Percentiles rank a stretch among this genome's conserved stretches.
Evolutionary conservation across 2,329 filamentous ascomycete species (phyloP).

Genomic region (Colletotrichum filicis): DNA sequence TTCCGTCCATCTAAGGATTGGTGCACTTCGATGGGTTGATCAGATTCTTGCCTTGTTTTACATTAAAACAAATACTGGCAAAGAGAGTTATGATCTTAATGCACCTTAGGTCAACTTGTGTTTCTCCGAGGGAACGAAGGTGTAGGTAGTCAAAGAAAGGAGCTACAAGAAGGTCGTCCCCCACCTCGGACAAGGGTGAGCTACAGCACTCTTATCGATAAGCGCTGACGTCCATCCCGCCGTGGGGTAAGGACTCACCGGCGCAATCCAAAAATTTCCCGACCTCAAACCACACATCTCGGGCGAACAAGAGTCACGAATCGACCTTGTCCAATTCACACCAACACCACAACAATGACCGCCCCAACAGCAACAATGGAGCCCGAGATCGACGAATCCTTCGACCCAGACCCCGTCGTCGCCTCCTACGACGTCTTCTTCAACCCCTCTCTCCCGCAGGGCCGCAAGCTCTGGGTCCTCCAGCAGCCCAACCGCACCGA

Average conservation of each 20-base stretch:
- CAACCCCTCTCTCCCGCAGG: constrained; percentile 74
- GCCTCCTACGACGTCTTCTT: constrained; percentile 87
- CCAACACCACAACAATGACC: constrained; percentile 4
- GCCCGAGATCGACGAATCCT: constrained; percentile 38
- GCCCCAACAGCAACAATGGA: constrained; percentile 39
- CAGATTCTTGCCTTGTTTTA: background rate
- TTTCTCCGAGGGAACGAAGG: background rate
- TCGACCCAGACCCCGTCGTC: constrained; percentile 74
- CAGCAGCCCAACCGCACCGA: constrained; percentile 86
- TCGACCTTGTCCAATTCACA: background rate
- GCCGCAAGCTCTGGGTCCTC: constrained; percentile 80
- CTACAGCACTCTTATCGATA: constrained; percentile 28
- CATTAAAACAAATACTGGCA: background rate
- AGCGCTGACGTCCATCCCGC: constrained; percentile 11
- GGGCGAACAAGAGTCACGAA: constrained; percentile 5
- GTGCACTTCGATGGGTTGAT: too few relatives aligned
- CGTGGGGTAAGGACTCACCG: constrained; percentile 16
- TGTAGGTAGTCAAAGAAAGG: background rate
- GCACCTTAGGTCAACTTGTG: background rate
- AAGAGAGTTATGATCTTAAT: background rate
- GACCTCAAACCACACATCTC: background rate
- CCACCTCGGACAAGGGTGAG: constrained; percentile 17
- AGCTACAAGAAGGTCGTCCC: constrained; percentile 9
- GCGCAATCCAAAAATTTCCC: constrained; percentile 32
- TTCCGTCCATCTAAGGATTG: background rate